Conservation (phyloP, 371 early-diverging fungal species). For the Batrachochytrium dendrobatidis region DNA sequence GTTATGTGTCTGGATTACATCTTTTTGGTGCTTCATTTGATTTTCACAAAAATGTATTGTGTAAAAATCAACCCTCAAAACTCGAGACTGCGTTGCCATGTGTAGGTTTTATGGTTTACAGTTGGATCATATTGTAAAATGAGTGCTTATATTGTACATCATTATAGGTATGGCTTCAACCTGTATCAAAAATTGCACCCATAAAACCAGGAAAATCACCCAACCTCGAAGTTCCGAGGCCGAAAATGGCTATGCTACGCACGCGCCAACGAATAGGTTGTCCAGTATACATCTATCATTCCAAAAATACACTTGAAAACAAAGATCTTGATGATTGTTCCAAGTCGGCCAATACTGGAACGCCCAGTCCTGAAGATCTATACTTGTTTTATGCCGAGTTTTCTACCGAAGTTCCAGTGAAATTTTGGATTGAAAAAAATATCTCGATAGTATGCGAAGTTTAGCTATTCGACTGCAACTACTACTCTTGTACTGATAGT, state of each 20-base stretch:
- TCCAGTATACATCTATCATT: background rate
- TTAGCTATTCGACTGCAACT: too few species aligned
- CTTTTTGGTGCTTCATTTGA: constrained; percentile 23
- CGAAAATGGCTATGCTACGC: background rate
- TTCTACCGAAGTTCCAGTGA: background rate
- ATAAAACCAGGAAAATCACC: background rate
- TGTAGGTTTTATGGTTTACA: constrained; percentile 9
- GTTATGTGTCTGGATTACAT: constrained; percentile 17
- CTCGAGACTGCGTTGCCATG: constrained; percentile 12
- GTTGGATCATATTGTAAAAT: background rate
- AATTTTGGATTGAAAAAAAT: background rate
- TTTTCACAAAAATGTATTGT: constrained; percentile 9
- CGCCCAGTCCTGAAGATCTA: background rate
- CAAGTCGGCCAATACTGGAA: background rate
- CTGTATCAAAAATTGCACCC: background rate
- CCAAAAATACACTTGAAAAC: background rate
- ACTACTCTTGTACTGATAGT: too few species aligned
- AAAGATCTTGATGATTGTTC: background rate
- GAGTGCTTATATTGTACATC: background rate
- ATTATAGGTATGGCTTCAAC: constrained; percentile 1
- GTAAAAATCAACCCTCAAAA: constrained; percentile 13
- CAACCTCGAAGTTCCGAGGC: background rate
- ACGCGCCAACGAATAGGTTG: background rate
- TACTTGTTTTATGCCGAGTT: background rate
- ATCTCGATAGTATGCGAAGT: background rate